These are phyloP conservation scores for Przewalskia tangutica DNA, from an alignment of 257 asterid species.

Conservation along the genomic window DNA sequence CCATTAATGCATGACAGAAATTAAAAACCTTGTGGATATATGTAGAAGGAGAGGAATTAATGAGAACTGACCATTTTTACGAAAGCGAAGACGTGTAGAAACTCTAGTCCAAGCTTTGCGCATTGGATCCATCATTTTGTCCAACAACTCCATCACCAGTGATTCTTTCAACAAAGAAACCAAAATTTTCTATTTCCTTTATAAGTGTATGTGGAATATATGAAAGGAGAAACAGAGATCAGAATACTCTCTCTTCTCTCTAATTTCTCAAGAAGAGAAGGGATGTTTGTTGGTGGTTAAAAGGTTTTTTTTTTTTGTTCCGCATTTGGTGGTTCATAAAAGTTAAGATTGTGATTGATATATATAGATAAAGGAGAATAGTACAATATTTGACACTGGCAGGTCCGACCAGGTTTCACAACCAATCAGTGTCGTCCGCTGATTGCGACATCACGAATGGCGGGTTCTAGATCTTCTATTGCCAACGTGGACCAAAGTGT, in stretches of 20 bases:
- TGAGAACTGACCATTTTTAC: conserved; percentile 32
- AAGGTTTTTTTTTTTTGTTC: not conserved
- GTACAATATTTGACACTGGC: not conserved
- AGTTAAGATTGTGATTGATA: too few species aligned
- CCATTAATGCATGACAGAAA: not conserved
- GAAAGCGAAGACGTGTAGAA: conserved; percentile 25
- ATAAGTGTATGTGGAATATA: not conserved
- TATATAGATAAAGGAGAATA: not conserved
- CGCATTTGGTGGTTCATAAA: not conserved
- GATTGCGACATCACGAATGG: not conserved
- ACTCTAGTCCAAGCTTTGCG: conserved; percentile 43
- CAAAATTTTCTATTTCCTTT: not conserved
- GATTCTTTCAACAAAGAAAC: conserved; percentile 9
- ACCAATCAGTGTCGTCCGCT: not conserved
- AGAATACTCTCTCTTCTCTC: not conserved
- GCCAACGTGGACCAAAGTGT: not conserved
- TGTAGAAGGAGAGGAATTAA: not conserved
- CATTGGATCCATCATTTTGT: conserved; percentile 37
- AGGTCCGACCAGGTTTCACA: not conserved
- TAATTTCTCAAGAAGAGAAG: not conserved
- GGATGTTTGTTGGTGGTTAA: not conserved
- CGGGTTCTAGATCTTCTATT: not conserved
- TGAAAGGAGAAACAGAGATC: not conserved
- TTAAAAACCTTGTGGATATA: not conserved
- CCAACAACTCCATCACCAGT: conserved; percentile 23